Conservation (phyloP, 352 stramenopile species). For the Phytophthora macrochlamydospora region DNA sequence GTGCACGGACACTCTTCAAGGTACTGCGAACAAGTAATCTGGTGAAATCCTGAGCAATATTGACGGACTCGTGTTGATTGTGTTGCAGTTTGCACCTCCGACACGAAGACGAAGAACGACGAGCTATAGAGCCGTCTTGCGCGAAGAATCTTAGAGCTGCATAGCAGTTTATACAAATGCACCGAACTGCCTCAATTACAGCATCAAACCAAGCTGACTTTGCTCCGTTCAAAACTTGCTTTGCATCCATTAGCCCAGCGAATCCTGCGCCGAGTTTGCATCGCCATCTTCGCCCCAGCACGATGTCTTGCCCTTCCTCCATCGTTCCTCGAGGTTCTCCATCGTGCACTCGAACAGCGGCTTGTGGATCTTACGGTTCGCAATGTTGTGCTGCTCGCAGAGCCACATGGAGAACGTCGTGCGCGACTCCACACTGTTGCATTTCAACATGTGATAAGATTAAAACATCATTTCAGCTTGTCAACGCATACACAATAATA, state of each 20-base stretch:
- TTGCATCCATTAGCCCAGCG: constrained; percentile 26
- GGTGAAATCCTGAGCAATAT: background rate
- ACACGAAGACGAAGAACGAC: constrained; percentile 30
- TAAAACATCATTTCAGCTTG: background rate
- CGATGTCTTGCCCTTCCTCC: constrained; percentile 89
- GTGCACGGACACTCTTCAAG: constrained; percentile 55
- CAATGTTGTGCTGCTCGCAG: constrained; percentile 97
- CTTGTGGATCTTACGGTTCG: constrained; percentile 98
- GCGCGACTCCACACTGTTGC: constrained; percentile 85
- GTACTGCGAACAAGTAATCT: constrained; percentile 23
- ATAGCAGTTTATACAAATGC: no score
- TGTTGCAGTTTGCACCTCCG: constrained; percentile 23
- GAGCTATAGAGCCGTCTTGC: constrained; percentile 38
- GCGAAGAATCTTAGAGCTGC: no score
- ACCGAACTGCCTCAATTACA: background rate
- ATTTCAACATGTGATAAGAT: background rate
- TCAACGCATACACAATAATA: background rate
- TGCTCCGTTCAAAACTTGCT: background rate
- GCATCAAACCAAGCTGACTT: background rate
- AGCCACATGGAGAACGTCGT: constrained; percentile 95
- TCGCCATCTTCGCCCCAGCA: constrained; percentile 82
- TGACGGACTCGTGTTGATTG: background rate
- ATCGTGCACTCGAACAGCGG: constrained; percentile 93
- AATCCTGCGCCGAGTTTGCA: constrained; percentile 26
- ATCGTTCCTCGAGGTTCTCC: constrained; percentile 93